Conservation (phyloP, 805 yeast genomes). For the Cyberlindnera amylophila region DNA sequence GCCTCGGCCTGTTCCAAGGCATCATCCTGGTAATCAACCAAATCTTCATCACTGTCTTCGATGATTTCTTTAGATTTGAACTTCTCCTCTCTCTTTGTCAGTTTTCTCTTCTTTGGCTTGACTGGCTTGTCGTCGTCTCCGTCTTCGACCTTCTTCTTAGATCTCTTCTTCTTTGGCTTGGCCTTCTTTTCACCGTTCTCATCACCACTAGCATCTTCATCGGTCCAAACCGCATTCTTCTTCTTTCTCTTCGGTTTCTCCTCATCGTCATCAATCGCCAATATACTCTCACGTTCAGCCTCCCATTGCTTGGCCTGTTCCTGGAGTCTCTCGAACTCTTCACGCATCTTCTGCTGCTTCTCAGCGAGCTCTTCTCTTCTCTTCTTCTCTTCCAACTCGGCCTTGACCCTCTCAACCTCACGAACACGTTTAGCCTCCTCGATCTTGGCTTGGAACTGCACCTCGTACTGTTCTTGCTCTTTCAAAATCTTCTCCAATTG, state of each 20-base stretch:
- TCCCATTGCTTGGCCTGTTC: constrained; percentile 58
- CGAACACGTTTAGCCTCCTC: constrained; percentile 65
- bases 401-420: constrained; percentile 43
- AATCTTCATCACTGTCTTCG: constrained; percentile 42
- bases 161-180: constrained; percentile 22
- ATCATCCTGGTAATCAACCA: constrained; percentile 22
- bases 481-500: constrained; percentile 66
- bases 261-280: constrained; percentile 34
- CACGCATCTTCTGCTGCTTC: constrained; percentile 36
- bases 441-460: constrained; percentile 52
- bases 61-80: constrained; percentile 36
- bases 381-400: constrained; percentile 45
- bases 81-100: constrained; percentile 19
- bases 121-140: constrained; percentile 25
- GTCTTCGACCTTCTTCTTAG: constrained; percentile 27
- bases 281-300: constrained; percentile 41
- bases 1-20: constrained; percentile 22
- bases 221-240: constrained; percentile 44
- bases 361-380: constrained; percentile 46
- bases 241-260: constrained; percentile 34
- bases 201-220: constrained; percentile 37
- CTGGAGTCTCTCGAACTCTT: constrained; percentile 46
- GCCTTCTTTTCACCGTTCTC: constrained; percentile 18
- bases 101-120: constrained; percentile 18
- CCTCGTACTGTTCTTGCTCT: constrained; percentile 69